Conservation (phyloP, 805 yeast genomes). For the Zygosaccharomyces siamensis region DNA sequence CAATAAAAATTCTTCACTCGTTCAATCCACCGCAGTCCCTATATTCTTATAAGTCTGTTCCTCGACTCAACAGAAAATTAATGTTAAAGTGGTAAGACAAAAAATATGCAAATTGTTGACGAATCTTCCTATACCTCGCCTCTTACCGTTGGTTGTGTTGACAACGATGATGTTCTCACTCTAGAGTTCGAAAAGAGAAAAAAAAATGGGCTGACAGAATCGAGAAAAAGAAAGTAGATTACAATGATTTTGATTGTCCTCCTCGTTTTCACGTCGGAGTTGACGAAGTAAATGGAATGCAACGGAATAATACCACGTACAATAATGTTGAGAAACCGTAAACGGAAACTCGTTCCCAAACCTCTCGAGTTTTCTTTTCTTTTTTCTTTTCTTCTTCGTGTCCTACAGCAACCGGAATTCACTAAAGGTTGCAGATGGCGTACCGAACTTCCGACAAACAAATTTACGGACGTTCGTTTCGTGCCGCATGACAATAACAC, state of each 20-base stretch:
- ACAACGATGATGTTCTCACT: neutral
- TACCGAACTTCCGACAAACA: neutral
- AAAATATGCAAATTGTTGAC: neutral
- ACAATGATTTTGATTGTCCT: neutral
- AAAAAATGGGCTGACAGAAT: conserved; percentile 7
- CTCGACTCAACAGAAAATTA: neutral
- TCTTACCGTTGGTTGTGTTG: neutral
- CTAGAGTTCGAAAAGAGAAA: neutral
- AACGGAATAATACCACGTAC: neutral
- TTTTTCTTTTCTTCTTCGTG: neutral
- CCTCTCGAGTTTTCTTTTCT: neutral
- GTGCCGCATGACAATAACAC: neutral
- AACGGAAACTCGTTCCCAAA: neutral
- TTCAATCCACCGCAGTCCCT: neutral
- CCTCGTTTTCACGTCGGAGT: neutral
- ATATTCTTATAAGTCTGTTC: neutral
- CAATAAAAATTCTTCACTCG: neutral
- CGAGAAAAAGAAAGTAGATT: neutral
- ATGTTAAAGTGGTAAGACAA: neutral
- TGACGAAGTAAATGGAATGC: neutral
- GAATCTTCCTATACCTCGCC: neutral
- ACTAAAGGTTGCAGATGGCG: neutral
- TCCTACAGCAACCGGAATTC: neutral
- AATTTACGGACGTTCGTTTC: neutral
- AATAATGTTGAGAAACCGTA: neutral